Percentiles rank a stretch among this genome's conserved stretches.
phyloP scores from a whole-genome alignment of 1,139 yeast genomes.

The Neolecta irregularis region DNA sequence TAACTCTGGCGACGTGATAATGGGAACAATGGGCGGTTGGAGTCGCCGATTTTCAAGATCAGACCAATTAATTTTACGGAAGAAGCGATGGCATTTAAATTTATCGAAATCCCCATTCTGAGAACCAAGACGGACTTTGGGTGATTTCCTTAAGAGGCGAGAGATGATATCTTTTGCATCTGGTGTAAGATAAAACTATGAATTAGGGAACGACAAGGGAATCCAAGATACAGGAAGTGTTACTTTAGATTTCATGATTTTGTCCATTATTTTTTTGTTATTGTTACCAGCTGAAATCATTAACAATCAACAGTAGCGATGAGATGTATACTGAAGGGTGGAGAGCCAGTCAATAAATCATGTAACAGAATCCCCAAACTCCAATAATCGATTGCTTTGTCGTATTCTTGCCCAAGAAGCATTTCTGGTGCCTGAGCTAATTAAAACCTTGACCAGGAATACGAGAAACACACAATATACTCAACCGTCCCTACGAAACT shows the following conservation, averaged over 20 bases:
- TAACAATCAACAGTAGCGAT: too few relatives aligned
- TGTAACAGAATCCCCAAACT: constrained; percentile 80
- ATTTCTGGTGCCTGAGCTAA: constrained; percentile 97
- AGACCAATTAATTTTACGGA: constrained; percentile 68
- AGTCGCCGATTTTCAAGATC: constrained; percentile 37
- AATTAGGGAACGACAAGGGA: too few relatives aligned
- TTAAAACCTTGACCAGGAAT: constrained; percentile 95
- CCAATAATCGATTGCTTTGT: constrained; percentile 91
- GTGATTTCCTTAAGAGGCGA: constrained; percentile 58
- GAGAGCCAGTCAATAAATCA: constrained; percentile 79
- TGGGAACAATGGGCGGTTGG: constrained; percentile 72
- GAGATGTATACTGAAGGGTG: too few relatives aligned
- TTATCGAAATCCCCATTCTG: constrained; percentile 42
- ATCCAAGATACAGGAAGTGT: too few relatives aligned
- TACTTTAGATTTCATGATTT: constrained; percentile 59
- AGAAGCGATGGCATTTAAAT: constrained; percentile 59
- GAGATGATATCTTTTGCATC: constrained; percentile 76
- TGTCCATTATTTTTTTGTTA: constrained; percentile 66
- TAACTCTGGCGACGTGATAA: constrained; percentile 65
- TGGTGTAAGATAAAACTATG: constrained; percentile 55
- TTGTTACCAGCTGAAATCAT: constrained; percentile 84
- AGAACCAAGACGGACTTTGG: constrained; percentile 51
- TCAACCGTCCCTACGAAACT: constrained; percentile 47
- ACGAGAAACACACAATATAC: constrained; percentile 15
- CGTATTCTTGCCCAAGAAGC: constrained; percentile 69